These are phyloP conservation scores for Apophysomyces ossiformis DNA, from an alignment of 371 early-diverging fungal genomes.

Conservation along the genomic window DNA sequence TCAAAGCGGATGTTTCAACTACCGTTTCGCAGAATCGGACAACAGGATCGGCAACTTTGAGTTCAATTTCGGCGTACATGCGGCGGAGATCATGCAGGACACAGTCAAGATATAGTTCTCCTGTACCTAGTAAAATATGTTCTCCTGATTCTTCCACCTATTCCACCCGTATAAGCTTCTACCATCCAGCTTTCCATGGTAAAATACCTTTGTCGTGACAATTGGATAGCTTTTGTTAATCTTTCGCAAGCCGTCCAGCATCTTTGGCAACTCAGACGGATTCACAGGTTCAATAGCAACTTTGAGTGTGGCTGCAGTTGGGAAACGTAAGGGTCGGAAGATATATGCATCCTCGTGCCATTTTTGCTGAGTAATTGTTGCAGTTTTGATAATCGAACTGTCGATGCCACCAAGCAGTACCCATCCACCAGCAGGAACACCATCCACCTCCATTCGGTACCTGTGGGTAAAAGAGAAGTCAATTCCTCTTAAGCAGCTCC, in stretches of 20 bases:
- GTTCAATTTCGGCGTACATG: constrained; percentile 94
- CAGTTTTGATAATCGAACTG: constrained; percentile 90
- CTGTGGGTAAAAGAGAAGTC: constrained; percentile 18
- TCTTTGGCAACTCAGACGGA: constrained; percentile 96
- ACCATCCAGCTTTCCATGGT: neutral
- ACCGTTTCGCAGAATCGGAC: constrained; percentile 97
- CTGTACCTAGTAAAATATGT: constrained; percentile 92
- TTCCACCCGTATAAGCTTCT: neutral
- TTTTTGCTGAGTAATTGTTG: constrained; percentile 79
- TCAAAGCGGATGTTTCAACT: constrained; percentile 90
- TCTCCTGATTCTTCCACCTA: constrained; percentile 96
- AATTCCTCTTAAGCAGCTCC: neutral
- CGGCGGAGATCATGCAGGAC: constrained; percentile 93
- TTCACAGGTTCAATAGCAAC: constrained; percentile 97
- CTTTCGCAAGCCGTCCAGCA: constrained; percentile 95
- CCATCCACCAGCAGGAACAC: constrained; percentile 87
- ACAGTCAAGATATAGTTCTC: constrained; percentile 96
- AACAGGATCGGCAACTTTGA: constrained; percentile 97
- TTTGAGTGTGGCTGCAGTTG: constrained; percentile 87
- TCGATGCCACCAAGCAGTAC: constrained; percentile 94
- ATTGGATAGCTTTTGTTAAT: constrained; percentile 96
- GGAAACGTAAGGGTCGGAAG: constrained; percentile 84
- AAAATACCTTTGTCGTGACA: constrained; percentile 77
- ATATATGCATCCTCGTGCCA: constrained; percentile 76
- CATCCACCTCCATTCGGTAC: constrained; percentile 84